phyloP scores from a whole-genome alignment of 768 basidiomycete genomes.

The Hydnum rufescens region DNA sequence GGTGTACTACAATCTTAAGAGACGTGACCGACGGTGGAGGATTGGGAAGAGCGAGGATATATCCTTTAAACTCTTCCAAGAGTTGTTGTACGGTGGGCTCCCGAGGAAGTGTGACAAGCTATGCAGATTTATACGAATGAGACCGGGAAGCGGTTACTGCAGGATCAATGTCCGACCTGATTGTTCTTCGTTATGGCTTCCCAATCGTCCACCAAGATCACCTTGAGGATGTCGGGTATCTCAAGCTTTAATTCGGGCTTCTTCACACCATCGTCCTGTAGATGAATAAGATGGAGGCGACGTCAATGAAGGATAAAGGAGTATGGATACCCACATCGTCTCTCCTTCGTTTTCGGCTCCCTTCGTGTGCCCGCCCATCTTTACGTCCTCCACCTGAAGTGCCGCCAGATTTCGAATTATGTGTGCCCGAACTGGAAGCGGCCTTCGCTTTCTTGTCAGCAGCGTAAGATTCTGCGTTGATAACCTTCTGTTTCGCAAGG shows the following conservation, averaged over 20 bases:
- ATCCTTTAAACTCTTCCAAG: constrained; percentile 53
- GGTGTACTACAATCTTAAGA: background rate
- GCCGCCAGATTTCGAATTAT: background rate
- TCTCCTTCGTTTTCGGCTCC: constrained; percentile 49
- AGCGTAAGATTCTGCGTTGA: constrained; percentile 24
- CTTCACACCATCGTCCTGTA: constrained; percentile 56
- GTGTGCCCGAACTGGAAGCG: background rate
- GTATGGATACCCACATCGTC: constrained; percentile 36
- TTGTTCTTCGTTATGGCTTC: constrained; percentile 89
- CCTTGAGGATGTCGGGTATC: constrained; percentile 80
- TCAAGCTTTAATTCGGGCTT: constrained; percentile 79
- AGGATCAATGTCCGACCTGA: constrained; percentile 33
- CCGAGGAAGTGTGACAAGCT: constrained; percentile 76
- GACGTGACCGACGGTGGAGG: constrained; percentile 5
- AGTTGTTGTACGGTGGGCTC: constrained; percentile 58
- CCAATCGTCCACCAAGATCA: constrained; percentile 90
- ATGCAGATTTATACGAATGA: constrained; percentile 1
- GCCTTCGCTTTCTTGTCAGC: constrained; percentile 6
- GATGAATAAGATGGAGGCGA: background rate
- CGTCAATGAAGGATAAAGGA: background rate
- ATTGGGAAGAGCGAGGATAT: constrained; percentile 27
- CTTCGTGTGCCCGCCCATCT: constrained; percentile 27
- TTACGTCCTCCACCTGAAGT: background rate
- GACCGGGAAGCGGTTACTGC: background rate
- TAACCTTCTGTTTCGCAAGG: constrained; percentile 51